A percentile compares a stretch with the other conserved stretches of the same genome.
phyloP scores from a whole-genome alignment of 495 filamentous ascomycete species.

The Penicillium maclennaniae region DNA sequence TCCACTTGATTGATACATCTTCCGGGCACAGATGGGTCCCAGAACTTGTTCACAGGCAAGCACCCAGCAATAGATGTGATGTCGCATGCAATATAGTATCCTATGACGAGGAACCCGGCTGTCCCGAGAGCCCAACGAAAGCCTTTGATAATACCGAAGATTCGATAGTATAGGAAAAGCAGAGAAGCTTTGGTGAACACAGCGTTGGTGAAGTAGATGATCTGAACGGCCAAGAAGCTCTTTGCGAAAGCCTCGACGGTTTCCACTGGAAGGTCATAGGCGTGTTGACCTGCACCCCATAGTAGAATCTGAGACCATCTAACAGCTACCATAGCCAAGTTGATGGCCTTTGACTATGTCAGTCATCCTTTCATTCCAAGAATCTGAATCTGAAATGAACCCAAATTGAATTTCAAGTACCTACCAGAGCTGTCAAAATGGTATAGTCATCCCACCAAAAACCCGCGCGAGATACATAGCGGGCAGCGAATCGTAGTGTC shows the following conservation, averaged over 20 bases:
- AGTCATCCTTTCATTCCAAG: not conserved
- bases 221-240: conserved; percentile 25
- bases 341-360: conserved; percentile 10
- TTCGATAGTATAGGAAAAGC: conserved; percentile 40
- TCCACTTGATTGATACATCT: conserved; percentile 37
- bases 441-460: conserved; percentile 42
- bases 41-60: conserved; percentile 22
- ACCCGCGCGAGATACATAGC: conserved; percentile 23
- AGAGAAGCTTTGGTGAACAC: conserved; percentile 32
- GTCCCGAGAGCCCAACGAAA: conserved; percentile 34
- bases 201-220: conserved; percentile 26
- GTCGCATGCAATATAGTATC: conserved; percentile 31
- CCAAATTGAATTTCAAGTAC: not conserved
- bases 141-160: conserved; percentile 32
- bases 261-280: conserved; percentile 6
- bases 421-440: conserved; percentile 28
- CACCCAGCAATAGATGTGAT: conserved; percentile 20
- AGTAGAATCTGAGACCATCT: conserved; percentile 20
- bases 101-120: conserved; percentile 34
- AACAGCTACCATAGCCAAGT: conserved; percentile 22
- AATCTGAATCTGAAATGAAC: not conserved
- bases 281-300: conserved; percentile 16
- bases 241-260: conserved; percentile 18
- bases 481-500: conserved; percentile 24
- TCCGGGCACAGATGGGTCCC: conserved; percentile 18